Percentiles rank a stretch among this genome's conserved stretches.
Evolutionary conservation across 2,329 filamentous ascomycete genomes (phyloP).

Genomic region (Apiospora rasikravindrae): DNA sequence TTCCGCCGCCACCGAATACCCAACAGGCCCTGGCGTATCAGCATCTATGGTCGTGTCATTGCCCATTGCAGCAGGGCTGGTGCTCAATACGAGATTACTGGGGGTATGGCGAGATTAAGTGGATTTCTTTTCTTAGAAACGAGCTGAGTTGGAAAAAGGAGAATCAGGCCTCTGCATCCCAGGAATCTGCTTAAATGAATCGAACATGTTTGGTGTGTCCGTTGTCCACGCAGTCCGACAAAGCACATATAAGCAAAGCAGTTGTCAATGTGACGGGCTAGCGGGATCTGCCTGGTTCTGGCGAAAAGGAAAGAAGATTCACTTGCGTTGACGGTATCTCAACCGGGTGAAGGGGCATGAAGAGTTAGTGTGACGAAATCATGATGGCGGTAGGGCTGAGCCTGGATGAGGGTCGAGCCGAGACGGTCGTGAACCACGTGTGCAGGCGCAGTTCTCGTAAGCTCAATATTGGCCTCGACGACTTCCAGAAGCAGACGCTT

Average conservation of each 20-base stretch:
- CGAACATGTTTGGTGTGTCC: not conserved
- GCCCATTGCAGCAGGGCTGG: slow-evolving; percentile 10
- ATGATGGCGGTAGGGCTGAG: slow-evolving; percentile 14
- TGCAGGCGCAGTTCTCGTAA: slow-evolving; percentile 9
- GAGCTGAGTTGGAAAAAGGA: not conserved
- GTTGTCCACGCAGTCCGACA: not conserved
- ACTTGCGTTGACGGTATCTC: slow-evolving; percentile 2
- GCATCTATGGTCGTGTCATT: slow-evolving; percentile 7
- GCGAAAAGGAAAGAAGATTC: not conserved
- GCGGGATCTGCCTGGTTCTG: slow-evolving; percentile 11
- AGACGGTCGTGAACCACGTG: slow-evolving; percentile 4
- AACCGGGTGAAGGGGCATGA: slow-evolving; percentile 3
- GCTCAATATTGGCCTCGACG: not conserved
- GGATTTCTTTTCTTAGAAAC: slow-evolving; percentile 3
- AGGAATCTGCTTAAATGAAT: slow-evolving; percentile 5
- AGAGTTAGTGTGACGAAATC: slow-evolving; percentile 8
- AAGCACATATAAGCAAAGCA: slow-evolving; percentile 12
- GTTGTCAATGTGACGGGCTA: not conserved
- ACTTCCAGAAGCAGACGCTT: slow-evolving; percentile 13
- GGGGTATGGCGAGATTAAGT: not conserved
- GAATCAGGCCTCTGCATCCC: not conserved
- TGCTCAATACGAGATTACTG: slow-evolving; percentile 2
- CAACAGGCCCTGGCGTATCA: slow-evolving; percentile 19
- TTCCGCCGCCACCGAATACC: slow-evolving; percentile 41
- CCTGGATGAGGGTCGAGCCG: slow-evolving; percentile 1